phyloP scores from a whole-genome alignment of 805 yeast genomes.

The Saccharomycopsis schoenii region DNA sequence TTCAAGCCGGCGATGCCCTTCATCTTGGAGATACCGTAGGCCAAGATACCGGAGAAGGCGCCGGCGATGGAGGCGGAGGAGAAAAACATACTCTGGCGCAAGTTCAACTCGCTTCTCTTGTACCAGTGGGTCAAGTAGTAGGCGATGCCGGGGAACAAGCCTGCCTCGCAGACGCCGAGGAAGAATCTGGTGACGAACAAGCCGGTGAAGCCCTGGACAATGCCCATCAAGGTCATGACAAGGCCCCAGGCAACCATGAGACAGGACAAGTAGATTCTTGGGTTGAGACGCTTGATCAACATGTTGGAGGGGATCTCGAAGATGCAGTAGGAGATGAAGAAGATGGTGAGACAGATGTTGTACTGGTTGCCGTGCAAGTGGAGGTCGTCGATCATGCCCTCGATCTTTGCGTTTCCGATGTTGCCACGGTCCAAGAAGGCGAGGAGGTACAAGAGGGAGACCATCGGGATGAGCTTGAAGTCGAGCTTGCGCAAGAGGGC shows the following conservation, averaged over 20 bases:
- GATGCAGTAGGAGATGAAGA: conserved; percentile 39
- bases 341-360: conserved; percentile 35
- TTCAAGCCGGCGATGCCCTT: conserved; percentile 28
- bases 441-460: conserved; percentile 37
- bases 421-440: conserved; percentile 44
- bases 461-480: conserved; percentile 33
- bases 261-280: conserved; percentile 36
- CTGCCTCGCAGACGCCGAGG: conserved; percentile 34
- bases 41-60: conserved; percentile 35
- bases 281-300: conserved; percentile 35
- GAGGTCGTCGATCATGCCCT: conserved; percentile 37
- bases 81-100: conserved; percentile 31
- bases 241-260: conserved; percentile 44
- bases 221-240: conserved; percentile 39
- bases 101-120: conserved; percentile 28
- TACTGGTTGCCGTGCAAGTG: conserved; percentile 33
- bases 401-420: conserved; percentile 45
- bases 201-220: conserved; percentile 33
- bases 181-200: conserved; percentile 37
- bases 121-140: conserved; percentile 32
- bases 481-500: conserved; percentile 31
- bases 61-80: conserved; percentile 30
- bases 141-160: conserved; percentile 33
- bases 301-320: conserved; percentile 39
- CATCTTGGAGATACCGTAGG: conserved; percentile 29